Percentiles rank a stretch among this genome's conserved stretches.
Evolutionary conservation across 306 rosid species (phyloP).

Genomic region (Corylus americana): DNA sequence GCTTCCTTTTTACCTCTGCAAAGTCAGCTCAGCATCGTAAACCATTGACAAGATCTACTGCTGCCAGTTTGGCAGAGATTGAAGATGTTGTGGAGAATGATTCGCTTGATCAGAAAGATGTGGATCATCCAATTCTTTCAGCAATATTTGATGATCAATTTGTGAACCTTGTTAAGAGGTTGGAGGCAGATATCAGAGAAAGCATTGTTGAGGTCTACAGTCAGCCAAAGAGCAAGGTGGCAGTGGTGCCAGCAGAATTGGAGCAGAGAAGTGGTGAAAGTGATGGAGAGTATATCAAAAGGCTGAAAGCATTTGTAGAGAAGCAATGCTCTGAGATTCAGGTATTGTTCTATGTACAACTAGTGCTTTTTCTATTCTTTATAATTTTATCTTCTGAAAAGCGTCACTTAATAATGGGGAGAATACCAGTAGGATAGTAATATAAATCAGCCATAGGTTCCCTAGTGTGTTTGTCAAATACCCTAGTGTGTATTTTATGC

Average conservation of each 20-base stretch:
- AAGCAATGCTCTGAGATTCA: constrained; percentile 91
- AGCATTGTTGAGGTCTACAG: constrained; percentile 79
- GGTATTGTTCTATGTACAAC: constrained; percentile 40
- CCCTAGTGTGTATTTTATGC: no score
- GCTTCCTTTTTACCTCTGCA: constrained; percentile 53
- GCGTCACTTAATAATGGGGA: constrained; percentile 6
- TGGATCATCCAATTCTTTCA: constrained; percentile 72
- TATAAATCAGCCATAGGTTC: not conserved
- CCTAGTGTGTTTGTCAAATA: not conserved
- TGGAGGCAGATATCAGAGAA: constrained; percentile 77
- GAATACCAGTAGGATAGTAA: not conserved
- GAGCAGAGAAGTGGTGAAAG: constrained; percentile 79
- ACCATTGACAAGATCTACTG: constrained; percentile 77
- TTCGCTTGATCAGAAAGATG: constrained; percentile 50
- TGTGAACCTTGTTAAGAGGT: constrained; percentile 52
- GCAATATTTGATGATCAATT: constrained; percentile 71
- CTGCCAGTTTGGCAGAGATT: constrained; percentile 80
- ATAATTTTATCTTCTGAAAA: constrained; percentile 9
- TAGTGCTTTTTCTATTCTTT: constrained; percentile 22
- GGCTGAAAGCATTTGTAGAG: constrained; percentile 83
- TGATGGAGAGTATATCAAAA: constrained; percentile 75
- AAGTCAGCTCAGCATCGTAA: constrained; percentile 49
- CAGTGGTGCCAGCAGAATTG: constrained; percentile 91
- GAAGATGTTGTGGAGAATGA: constrained; percentile 64
- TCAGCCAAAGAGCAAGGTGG: constrained; percentile 78